Evolutionary conservation across 1,284 basidiomycete genomes (phyloP).

Genomic region (Trametes hirsuta): DNA sequence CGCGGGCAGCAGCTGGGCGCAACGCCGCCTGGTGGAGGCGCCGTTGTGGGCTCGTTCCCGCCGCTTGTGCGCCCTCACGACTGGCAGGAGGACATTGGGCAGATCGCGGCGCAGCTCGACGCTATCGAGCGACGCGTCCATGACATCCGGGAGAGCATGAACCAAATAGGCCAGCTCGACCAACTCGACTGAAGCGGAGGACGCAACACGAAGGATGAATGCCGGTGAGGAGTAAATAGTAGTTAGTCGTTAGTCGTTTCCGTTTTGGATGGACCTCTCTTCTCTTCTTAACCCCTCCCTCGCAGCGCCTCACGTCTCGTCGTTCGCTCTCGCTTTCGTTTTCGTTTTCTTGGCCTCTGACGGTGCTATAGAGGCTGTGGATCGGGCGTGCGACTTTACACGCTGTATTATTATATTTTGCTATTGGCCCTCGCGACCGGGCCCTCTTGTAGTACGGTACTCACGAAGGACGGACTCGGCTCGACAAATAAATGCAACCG

Average conservation of each 20-base stretch:
- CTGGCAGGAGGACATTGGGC: conserved; percentile 52
- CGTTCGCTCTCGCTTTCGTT: background rate
- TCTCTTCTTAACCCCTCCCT: background rate
- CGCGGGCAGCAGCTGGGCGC: conserved; percentile 31
- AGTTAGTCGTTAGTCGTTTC: background rate
- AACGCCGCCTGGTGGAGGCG: background rate
- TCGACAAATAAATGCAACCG: background rate
- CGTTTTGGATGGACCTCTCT: background rate
- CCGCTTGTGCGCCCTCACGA: conserved; percentile 33
- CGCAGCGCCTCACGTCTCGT: background rate
- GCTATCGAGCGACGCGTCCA: conserved; percentile 34
- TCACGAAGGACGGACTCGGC: background rate
- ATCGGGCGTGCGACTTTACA: conserved; percentile 1
- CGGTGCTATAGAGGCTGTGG: conserved; percentile 2
- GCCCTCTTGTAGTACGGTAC: conserved; percentile 6
- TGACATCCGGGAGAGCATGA: conserved; percentile 27
- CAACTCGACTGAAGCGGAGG: background rate
- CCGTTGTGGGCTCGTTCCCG: conserved; percentile 1
- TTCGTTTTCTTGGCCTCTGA: background rate
- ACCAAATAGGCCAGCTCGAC: conserved; percentile 12
- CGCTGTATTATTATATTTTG: conserved; percentile 12
- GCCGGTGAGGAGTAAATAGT: background rate
- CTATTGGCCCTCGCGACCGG: background rate
- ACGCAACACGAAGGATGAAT: background rate
- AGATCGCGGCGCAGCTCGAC: conserved; percentile 57